Base-by-base conservation (phyloP, 2,329 filamentous ascomycete genomes). In the Hysterium pulicare region DNA sequence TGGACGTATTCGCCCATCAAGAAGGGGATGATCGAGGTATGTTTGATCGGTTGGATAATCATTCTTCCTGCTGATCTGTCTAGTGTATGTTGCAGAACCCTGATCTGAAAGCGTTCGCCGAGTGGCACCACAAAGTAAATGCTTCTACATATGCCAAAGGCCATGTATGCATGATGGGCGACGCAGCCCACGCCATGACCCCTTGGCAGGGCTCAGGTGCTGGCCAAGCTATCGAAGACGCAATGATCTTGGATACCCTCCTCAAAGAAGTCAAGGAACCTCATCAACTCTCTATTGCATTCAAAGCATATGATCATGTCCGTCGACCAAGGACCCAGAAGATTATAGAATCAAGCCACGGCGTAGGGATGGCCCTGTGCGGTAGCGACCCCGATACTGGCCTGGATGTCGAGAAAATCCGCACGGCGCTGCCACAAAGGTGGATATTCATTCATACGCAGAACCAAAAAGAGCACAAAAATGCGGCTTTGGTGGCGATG, bases 161-260 rank as follows among this genome's bases (percentile, higher is more conserved):
- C 15, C 37, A 26, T 7, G 41, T 75, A 0, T 71, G 71, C 28
- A 47, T 79, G 3, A 64, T 75, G 0, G 76, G 76, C 5, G 76
- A 79, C 48, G 75, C 76, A 0, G 76, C 77, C 4, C 76, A 79
- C 50, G 73, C 74, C 0, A 57, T 63, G 0, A 71, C 70, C 0
- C 76, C 76, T 1, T 73, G 76, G 55, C 69, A 74, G 7, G 76
- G 76, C 1, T 68, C 74, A 0, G 76, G 76, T 3, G 76, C 75
- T 2, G 71, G 73, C 0, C 69, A 73, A 42, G 74, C 74, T 6
- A 67, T 78, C 44, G 76, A 79, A 55, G 76, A 79, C 44, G 71
- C 67, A 1, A 59, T 75, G 20, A 55, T 70, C 2, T 59, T 76
- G 23, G 57, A 61, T 5, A 51, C 50, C 6, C 47, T 71, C 5